Conservation (phyloP, 1,139 yeast genomes). For the Arxiozyma bovina region DNA sequence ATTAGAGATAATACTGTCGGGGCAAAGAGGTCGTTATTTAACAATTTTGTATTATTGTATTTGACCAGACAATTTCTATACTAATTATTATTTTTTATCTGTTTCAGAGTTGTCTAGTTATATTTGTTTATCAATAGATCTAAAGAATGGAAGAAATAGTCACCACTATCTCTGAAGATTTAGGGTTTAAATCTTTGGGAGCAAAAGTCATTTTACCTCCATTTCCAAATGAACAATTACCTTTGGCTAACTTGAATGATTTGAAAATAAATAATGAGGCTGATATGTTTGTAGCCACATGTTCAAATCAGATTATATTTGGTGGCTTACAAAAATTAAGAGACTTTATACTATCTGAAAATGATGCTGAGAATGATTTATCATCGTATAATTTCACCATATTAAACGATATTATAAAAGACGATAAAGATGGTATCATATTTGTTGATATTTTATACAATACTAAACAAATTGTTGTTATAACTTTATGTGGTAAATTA, state of each 20-base stretch:
- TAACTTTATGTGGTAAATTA: slow-evolving; percentile 10
- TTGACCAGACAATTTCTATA: not conserved
- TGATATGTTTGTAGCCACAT: slow-evolving; percentile 28
- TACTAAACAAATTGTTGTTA: slow-evolving; percentile 5
- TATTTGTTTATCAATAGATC: too few species aligned
- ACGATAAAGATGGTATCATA: not conserved
- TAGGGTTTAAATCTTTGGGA: slow-evolving; percentile 34
- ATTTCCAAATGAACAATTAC: slow-evolving; percentile 25
- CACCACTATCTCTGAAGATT: slow-evolving; percentile 30
- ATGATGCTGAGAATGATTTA: slow-evolving; percentile 3
- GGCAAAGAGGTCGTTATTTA: not conserved
- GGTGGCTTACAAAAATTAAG: slow-evolving; percentile 28
- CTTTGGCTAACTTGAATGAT: slow-evolving; percentile 25
- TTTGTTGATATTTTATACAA: not conserved
- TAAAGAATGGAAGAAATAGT: slow-evolving; percentile 15
- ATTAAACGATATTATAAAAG: not conserved
- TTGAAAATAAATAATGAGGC: slow-evolving; percentile 19
- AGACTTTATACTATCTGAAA: slow-evolving; percentile 12
- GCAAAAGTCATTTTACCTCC: slow-evolving; percentile 27
- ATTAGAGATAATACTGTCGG: not conserved
- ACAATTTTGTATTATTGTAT: too few species aligned
- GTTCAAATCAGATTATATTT: slow-evolving; percentile 21
- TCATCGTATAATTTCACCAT: not conserved
- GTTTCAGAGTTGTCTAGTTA: not conserved
- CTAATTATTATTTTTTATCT: too few species aligned